Evolutionary conservation across 177 flowering plant genomes (phyloP), one percentile per base, ranked within the genome.

Genomic region (Tripterygium wilfordii): DNA sequence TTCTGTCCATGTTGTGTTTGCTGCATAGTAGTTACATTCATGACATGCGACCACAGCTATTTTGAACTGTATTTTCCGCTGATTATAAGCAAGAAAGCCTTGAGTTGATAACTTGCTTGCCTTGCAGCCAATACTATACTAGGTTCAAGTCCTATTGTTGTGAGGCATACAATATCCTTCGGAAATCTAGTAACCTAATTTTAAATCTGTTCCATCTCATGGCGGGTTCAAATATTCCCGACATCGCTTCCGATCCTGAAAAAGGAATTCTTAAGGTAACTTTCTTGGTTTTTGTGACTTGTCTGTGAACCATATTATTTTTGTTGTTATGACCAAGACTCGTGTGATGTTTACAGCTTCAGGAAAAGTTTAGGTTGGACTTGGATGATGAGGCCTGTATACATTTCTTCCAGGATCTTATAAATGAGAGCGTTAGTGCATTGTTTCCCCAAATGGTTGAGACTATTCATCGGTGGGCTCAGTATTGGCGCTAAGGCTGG

Each of bases 371-470:
- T 65, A 80, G 95, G 47, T 63, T 94, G 68, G 99, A 94, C 77
- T 56, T 94, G 72, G 99, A 90, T 31, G 97, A 94, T 45, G 99
- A 89, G 62, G 99, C 78, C 44, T 62, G 83, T 52, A 78, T 94
- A 51, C 99, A 94, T 43, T 94, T 94, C 40, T 94, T 94, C 74
- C 99, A 94, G 71, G 97, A 87, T 71, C 86, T 94, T 48, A 94
- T 94, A 59, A 94, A 87, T 53, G 99, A 89, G 52, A 94, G 99
- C 65, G 99, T 94, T 24, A 87, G 95, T 66, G 99, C 99, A 15
- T 68, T 94, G 65, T 94, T 94, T 51, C 99, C 99, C 42, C 99
- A 94, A 79, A 89, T 94, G 99, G 99, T 94, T 52, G 99, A 94
- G 58, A 94, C 99, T 32, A 94, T 94, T 65, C 99, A 94, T 60